These are phyloP conservation scores for Exophiala alcalophila DNA, from an alignment of 2,329 filamentous ascomycete genomes.

Conservation along the genomic window DNA sequence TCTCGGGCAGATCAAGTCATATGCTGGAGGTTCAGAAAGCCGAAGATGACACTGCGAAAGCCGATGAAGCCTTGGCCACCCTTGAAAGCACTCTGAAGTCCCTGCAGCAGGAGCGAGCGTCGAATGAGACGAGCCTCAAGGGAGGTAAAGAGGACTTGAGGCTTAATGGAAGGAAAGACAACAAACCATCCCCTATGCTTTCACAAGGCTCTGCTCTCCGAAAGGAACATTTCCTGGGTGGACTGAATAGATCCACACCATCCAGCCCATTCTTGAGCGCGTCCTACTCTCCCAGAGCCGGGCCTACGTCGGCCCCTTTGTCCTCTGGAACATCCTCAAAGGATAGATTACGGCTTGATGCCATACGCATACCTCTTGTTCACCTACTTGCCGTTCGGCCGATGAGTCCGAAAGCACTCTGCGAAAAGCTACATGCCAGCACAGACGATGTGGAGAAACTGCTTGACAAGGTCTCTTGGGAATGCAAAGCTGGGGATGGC, in stretches of 20 bases:
- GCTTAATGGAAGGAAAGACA: slow-evolving; percentile 16
- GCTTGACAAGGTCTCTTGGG: slow-evolving; percentile 53
- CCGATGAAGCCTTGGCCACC: slow-evolving; percentile 58
- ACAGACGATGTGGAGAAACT: slow-evolving; percentile 48
- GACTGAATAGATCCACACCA: slow-evolving; percentile 40
- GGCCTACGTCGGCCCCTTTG: slow-evolving; percentile 44
- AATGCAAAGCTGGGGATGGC: slow-evolving; percentile 42
- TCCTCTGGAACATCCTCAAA: slow-evolving; percentile 31
- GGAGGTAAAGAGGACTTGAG: slow-evolving; percentile 40
- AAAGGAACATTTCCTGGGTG: slow-evolving; percentile 42
- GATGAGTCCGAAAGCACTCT: slow-evolving; percentile 47
- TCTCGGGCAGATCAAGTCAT: slow-evolving; percentile 57
- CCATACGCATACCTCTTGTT: slow-evolving; percentile 46
- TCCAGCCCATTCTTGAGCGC: slow-evolving; percentile 42
- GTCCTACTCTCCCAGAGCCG: slow-evolving; percentile 36
- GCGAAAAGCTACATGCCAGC: slow-evolving; percentile 47
- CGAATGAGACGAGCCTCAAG: slow-evolving; percentile 51
- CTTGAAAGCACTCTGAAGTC: slow-evolving; percentile 59
- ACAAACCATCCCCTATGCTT: slow-evolving; percentile 34
- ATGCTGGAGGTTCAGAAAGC: slow-evolving; percentile 55
- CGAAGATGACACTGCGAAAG: slow-evolving; percentile 53
- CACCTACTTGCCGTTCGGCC: slow-evolving; percentile 55
- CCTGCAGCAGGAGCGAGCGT: slow-evolving; percentile 59
- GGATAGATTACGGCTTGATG: slow-evolving; percentile 39
- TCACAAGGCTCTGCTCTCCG: slow-evolving; percentile 31